Percentiles rank a stretch among this genome's conserved stretches.
Evolutionary conservation across 1,139 yeast species (phyloP).

Genomic region (Candida tetrigidarum): DNA sequence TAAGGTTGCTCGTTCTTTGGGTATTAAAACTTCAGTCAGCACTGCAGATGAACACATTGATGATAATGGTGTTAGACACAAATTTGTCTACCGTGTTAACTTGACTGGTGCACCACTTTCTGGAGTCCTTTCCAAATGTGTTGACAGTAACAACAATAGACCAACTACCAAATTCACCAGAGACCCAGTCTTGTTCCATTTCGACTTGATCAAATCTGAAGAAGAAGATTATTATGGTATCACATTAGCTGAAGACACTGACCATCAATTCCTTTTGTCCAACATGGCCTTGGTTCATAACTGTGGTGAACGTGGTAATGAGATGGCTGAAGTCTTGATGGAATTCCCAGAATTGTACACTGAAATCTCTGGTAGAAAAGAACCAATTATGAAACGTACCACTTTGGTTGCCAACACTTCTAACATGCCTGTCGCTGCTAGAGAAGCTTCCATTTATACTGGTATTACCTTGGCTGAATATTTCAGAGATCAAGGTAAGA

Average conservation of each 20-base stretch:
- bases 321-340: slow-evolving; percentile 99
- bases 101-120: slow-evolving; percentile 22
- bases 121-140: slow-evolving; percentile 26
- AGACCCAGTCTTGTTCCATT: slow-evolving; percentile 18
- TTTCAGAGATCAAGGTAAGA: slow-evolving; percentile 99
- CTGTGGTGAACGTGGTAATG: slow-evolving; percentile 94
- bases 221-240: slow-evolving; percentile 43
- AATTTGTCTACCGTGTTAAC: slow-evolving; percentile 16
- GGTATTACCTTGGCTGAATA: slow-evolving; percentile 99
- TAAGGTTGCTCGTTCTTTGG: slow-evolving; percentile 41
- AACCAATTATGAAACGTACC: slow-evolving; percentile 99
- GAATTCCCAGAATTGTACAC: slow-evolving; percentile 98
- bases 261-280: slow-evolving; percentile 42
- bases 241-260: slow-evolving; percentile 39
- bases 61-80: slow-evolving; percentile 7
- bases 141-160: slow-evolving; percentile 17
- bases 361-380: slow-evolving; percentile 90
- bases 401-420: slow-evolving; percentile 98
- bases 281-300: slow-evolving; percentile 40
- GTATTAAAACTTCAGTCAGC: slow-evolving; percentile 29
- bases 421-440: slow-evolving; percentile 99
- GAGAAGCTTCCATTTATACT: slow-evolving; percentile 99
- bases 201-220: slow-evolving; percentile 26
- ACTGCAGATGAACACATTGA: slow-evolving; percentile 13
- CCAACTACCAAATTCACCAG: background rate